phyloP scores from a whole-genome alignment of 2,329 filamentous ascomycete species.

The Apiospora pterosperma region DNA sequence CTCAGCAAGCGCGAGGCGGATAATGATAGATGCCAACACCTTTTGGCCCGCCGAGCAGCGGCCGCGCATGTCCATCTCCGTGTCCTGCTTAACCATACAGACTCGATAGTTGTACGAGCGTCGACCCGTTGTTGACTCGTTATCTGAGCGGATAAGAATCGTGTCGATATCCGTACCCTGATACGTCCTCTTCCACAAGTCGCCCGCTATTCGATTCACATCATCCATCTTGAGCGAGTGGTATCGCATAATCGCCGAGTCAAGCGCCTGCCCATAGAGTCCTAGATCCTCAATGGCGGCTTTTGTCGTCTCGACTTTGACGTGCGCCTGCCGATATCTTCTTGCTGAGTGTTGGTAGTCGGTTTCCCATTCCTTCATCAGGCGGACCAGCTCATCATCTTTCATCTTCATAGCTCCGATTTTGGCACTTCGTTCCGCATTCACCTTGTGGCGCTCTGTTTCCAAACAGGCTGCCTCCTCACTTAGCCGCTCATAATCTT shows the following conservation, averaged over 20 bases:
- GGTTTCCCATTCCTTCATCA: constrained; percentile 76
- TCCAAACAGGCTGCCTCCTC: constrained; percentile 67
- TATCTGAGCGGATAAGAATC: constrained; percentile 90
- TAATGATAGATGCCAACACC: constrained; percentile 94
- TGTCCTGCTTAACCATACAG: constrained; percentile 95
- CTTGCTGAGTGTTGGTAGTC: constrained; percentile 81
- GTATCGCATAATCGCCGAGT: constrained; percentile 97
- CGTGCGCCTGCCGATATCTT: constrained; percentile 82
- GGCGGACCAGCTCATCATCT: constrained; percentile 71
- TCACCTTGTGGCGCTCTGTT: constrained; percentile 62
- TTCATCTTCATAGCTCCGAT: constrained; percentile 80
- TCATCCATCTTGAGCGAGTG: constrained; percentile 97
- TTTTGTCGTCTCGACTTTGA: constrained; percentile 87
- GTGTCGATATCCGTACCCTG: constrained; percentile 96
- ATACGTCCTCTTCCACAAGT: constrained; percentile 97
- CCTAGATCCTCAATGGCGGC: constrained; percentile 88
- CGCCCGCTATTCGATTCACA: constrained; percentile 90
- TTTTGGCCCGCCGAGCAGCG: constrained; percentile 96
- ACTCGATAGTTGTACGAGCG: constrained; percentile 95
- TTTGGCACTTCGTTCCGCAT: constrained; percentile 70
- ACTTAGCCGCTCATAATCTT: constrained; percentile 74
- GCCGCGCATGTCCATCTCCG: constrained; percentile 99
- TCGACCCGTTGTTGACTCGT: constrained; percentile 69
- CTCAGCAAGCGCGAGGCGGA: constrained; percentile 91
- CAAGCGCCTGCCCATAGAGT: constrained; percentile 78